A percentile compares a stretch with the other conserved stretches of the same genome.
phyloP scores from a whole-genome alignment of 2,329 filamentous ascomycete genomes.

The Kalmusia sp. region DNA sequence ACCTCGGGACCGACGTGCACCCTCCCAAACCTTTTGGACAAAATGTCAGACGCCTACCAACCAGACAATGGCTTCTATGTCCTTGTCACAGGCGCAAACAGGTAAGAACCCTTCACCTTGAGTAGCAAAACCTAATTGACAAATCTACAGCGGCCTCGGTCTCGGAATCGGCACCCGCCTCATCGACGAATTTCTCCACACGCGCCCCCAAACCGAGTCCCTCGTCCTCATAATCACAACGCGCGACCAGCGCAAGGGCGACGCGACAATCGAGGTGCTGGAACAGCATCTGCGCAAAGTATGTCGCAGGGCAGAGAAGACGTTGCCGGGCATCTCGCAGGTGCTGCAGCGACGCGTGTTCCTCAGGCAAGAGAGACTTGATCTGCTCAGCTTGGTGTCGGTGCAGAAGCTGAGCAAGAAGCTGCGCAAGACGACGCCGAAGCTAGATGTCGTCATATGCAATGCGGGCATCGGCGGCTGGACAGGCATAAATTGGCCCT shows the following conservation, averaged over 20 bases:
- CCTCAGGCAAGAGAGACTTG: constrained; percentile 64
- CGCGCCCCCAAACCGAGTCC: constrained; percentile 69
- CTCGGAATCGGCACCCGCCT: constrained; percentile 83
- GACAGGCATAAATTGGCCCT: constrained; percentile 75
- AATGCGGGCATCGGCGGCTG: constrained; percentile 92
- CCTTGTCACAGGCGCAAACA: constrained; percentile 85
- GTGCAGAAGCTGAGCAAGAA: constrained; percentile 61
- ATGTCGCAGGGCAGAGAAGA: constrained; percentile 43
- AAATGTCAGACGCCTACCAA: constrained; percentile 25
- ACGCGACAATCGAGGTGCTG: constrained; percentile 72
- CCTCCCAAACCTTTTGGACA: not conserved
- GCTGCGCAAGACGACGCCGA: constrained; percentile 65
- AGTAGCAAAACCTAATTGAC: constrained; percentile 44
- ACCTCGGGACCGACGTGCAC: not conserved
- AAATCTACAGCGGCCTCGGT: constrained; percentile 76
- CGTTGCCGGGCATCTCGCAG: constrained; percentile 47
- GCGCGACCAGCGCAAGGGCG: constrained; percentile 75
- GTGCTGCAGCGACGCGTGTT: constrained; percentile 54
- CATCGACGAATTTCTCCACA: constrained; percentile 85
- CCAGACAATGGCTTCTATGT: constrained; percentile 57
- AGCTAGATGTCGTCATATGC: constrained; percentile 79
- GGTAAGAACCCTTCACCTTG: too few species aligned
- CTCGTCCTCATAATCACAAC: constrained; percentile 86
- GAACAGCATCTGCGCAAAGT: constrained; percentile 66
- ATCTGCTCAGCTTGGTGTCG: constrained; percentile 63